phyloP scores from a whole-genome alignment of 345 rosid genomes.

The Citrus mangshanensis region DNA sequence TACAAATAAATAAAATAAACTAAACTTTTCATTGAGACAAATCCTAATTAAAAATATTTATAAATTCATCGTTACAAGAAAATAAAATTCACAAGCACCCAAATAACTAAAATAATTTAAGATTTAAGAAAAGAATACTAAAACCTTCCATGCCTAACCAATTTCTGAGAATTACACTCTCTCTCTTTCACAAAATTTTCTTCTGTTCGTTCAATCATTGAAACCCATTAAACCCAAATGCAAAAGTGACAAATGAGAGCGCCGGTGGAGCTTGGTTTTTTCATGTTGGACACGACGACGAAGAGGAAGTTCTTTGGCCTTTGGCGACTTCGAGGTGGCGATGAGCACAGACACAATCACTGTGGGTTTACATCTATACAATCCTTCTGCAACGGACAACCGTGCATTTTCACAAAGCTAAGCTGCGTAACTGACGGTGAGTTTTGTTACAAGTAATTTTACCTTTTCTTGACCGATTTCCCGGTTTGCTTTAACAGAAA shows the following conservation, averaged over 20 bases:
- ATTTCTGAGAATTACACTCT: neutral
- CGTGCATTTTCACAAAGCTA: too few relatives aligned
- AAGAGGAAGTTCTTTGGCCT: too few relatives aligned
- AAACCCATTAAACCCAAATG: slow-evolving; percentile 20
- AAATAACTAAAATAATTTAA: slow-evolving; percentile 10
- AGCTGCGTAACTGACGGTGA: too few relatives aligned
- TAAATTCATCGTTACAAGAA: neutral
- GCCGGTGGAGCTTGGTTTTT: too few relatives aligned
- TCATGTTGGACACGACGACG: too few relatives aligned
- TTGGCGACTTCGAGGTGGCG: too few relatives aligned
- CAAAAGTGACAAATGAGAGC: neutral
- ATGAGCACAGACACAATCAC: too few relatives aligned
- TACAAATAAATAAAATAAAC: neutral
- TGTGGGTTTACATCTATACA: too few relatives aligned
- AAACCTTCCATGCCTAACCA: slow-evolving; percentile 34
- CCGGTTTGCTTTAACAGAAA: too few relatives aligned
- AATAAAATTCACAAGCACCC: neutral
- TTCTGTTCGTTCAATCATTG: slow-evolving; percentile 19
- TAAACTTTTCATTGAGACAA: neutral
- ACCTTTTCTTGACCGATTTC: too few relatives aligned
- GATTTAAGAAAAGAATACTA: neutral
- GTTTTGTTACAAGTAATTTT: too few relatives aligned
- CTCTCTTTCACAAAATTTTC: neutral
- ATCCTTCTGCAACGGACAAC: too few relatives aligned
- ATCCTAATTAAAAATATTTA: neutral